These are phyloP conservation scores for Serpula lacrymans DNA, from an alignment of 768 basidiomycete species.

Conservation along the genomic window DNA sequence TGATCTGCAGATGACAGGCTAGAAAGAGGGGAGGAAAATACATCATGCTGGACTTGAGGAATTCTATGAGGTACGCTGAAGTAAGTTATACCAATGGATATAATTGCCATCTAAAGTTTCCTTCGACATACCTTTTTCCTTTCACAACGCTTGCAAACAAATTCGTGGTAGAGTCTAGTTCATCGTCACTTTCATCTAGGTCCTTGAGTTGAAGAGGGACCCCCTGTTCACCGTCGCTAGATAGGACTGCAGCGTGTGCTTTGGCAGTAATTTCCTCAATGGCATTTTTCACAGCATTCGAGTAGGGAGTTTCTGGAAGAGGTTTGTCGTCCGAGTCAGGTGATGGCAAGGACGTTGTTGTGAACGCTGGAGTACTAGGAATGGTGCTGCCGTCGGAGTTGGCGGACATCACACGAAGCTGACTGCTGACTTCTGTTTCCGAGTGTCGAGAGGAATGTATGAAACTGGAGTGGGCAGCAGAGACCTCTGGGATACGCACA, in stretches of 20 bases:
- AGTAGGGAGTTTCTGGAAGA: slow-evolving; percentile 27
- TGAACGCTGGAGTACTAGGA: slow-evolving; percentile 13
- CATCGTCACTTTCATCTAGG: slow-evolving; percentile 51
- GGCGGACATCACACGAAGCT: slow-evolving; percentile 3
- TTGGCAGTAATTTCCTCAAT: slow-evolving; percentile 66
- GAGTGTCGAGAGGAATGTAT: slow-evolving; percentile 3
- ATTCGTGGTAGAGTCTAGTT: too few species aligned
- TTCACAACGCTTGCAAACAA: too few species aligned
- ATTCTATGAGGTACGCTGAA: too few species aligned
- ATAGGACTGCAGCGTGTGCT: slow-evolving; percentile 44
- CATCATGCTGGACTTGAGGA: background rate
- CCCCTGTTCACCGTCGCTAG: slow-evolving; percentile 41
- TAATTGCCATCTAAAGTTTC: too few species aligned
- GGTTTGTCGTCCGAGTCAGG: slow-evolving; percentile 16
- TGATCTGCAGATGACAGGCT: slow-evolving; percentile 13
- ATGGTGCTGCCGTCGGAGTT: slow-evolving; percentile 3
- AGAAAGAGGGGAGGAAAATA: slow-evolving; percentile 21
- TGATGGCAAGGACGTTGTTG: slow-evolving; percentile 18
- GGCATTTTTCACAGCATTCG: slow-evolving; percentile 44
- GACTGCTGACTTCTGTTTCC: slow-evolving; percentile 12
- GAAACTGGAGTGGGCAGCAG: slow-evolving; percentile 3
- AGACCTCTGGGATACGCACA: slow-evolving; percentile 2
- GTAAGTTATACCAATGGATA: too few species aligned
- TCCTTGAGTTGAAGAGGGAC: slow-evolving; percentile 35
- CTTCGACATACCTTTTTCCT: too few species aligned